phyloP scores from a whole-genome alignment of 306 rosid genomes.

The Trifolium subterraneum region DNA sequence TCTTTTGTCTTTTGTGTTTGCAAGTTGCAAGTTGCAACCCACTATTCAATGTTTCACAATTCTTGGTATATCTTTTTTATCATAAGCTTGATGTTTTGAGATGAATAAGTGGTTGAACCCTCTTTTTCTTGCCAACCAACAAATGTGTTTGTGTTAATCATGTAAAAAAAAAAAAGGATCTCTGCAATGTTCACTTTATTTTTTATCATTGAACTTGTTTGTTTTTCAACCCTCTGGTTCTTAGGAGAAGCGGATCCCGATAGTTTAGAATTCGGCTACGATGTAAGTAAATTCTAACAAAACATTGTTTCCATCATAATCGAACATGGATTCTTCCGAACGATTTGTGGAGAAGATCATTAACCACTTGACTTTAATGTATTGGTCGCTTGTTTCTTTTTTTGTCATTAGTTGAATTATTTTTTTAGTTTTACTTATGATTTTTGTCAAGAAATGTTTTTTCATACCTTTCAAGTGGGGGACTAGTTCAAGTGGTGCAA shows the following conservation, averaged over 20 bases:
- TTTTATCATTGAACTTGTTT: conserved; percentile 13
- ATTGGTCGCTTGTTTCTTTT: too few species aligned
- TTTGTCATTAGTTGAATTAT: conserved; percentile 12
- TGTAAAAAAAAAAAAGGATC: neutral
- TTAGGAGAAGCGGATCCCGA: too few species aligned
- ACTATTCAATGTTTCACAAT: conserved; percentile 42
- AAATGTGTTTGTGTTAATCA: conserved; percentile 38
- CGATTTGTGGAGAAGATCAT: too few species aligned
- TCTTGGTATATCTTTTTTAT: conserved; percentile 31
- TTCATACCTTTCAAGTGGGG: conserved; percentile 1
- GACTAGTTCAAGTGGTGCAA: conserved; percentile 1
- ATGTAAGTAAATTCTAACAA: too few species aligned
- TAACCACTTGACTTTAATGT: too few species aligned
- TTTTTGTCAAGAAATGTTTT: neutral
- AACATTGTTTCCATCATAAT: too few species aligned
- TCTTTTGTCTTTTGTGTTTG: conserved; percentile 38
- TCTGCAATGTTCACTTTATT: conserved; percentile 14
- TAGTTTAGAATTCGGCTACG: too few species aligned
- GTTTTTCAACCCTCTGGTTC: too few species aligned
- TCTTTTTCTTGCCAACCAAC: conserved; percentile 39
- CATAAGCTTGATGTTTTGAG: conserved; percentile 35
- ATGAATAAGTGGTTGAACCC: conserved; percentile 41
- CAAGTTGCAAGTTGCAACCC: conserved; percentile 24
- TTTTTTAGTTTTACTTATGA: neutral
- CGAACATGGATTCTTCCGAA: too few species aligned